Percentiles rank a stretch among this genome's conserved stretches.
phyloP scores from a whole-genome alignment of 352 stramenopile species.

The Pythium graminicola region DNA sequence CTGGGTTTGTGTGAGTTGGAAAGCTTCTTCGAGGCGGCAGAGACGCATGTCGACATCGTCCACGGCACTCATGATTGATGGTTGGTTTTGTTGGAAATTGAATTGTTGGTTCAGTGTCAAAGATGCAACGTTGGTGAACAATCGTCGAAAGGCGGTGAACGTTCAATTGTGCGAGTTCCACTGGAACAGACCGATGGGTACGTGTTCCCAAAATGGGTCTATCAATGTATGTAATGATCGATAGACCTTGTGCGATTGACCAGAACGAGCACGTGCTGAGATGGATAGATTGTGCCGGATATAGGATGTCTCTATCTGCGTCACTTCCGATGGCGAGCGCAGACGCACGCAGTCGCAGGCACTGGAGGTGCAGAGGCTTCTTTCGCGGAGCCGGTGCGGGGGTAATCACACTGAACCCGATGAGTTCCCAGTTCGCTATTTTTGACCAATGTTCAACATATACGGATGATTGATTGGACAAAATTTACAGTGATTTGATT shows the following conservation, averaged over 20 bases:
- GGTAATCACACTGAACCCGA: not conserved
- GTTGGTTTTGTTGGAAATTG: not conserved
- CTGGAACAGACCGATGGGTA: not conserved
- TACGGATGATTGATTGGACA: not conserved
- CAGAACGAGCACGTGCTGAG: not conserved
- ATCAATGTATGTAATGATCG: not conserved
- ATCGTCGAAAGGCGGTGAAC: not conserved
- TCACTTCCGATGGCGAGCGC: slow-evolving; percentile 6
- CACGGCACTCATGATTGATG: slow-evolving; percentile 44
- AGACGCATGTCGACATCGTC: slow-evolving; percentile 60
- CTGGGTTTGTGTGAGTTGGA: slow-evolving; percentile 36
- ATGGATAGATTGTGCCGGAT: not conserved
- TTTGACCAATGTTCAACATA: not conserved
- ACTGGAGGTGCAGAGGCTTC: not conserved
- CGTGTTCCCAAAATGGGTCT: not conserved
- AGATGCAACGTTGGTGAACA: not conserved
- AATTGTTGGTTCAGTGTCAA: not conserved
- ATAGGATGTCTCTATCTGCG: not conserved
- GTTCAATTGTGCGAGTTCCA: not conserved
- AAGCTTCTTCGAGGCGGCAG: slow-evolving; percentile 39
- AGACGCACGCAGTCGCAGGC: not conserved
- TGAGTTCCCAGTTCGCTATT: no score
- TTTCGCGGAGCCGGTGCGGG: not conserved
- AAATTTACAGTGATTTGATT: not conserved
- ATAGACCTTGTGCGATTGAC: not conserved